Base-by-base conservation (phyloP, 2,329 filamentous ascomycete species). In the Ceratocystis smalleyi region DNA sequence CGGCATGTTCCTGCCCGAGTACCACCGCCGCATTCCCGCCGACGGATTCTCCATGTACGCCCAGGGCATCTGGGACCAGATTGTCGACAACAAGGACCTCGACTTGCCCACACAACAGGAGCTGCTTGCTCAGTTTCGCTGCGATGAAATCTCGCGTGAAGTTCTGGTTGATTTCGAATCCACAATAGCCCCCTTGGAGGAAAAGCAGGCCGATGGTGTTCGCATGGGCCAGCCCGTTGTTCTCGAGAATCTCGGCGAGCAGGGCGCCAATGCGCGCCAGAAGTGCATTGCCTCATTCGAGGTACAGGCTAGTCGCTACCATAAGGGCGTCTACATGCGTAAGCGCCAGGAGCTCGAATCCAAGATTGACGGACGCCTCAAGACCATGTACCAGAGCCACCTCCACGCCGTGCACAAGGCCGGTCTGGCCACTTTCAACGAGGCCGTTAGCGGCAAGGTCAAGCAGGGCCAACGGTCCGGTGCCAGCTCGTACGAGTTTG, bases 91-190 rank as follows among this genome's bases (percentile, higher is more conserved):
- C 80, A 99, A 99, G 75, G 94, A 99, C 71, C 80, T 99, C 64
- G 94, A 99, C 75, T 76, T 99, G 66, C 94, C 94, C 2, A 97
- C 94, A 0, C 94, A 99, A 73, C 94, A 99, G 75, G 94, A 99
- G 74, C 81, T 99, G 57, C 81, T 99, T 63, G 94, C 94, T 10
- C 94, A 99, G 74, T 99, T 97, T 77, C 85, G 94, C 69, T 99
- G 94, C 74, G 94, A 99, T 73, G 94, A 99, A 75, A 99, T 99
- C 66, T 83, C 91, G 47, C 83, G 91, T 68, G 92, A 96, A 72
- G 94, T 95, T 12, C 79, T 96, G 65, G 76, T 91, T 51, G 81
- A 79, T 1, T 99, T 99, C 70, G 94, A 99, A 70, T 80, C 85
- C 63, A 79, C 83, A n/a, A 86, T 99, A 67, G 72, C 77, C 7